A percentile compares a stretch with the other conserved stretches of the same genome.
Evolutionary conservation across 768 basidiomycete genomes (phyloP).

Genomic region (Dioszegia crocea): DNA sequence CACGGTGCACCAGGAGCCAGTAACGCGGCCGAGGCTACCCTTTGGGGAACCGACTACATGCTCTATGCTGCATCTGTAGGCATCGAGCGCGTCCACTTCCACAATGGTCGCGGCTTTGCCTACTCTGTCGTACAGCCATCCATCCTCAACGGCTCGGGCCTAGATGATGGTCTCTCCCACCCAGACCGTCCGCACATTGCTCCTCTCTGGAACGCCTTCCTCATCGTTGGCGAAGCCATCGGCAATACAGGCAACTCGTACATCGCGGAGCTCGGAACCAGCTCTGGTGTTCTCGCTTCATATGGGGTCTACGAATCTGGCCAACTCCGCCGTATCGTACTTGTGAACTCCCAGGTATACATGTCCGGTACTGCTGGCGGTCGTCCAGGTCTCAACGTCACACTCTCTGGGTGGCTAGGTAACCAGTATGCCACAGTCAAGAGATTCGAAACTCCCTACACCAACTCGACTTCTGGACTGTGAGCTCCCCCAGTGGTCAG

Average conservation of each 20-base stretch:
- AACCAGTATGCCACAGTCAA: conserved; percentile 10
- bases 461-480: conserved; percentile 12
- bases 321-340: conserved; percentile 11
- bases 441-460: conserved; percentile 9
- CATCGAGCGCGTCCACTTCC: conserved; percentile 21
- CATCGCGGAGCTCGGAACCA: conserved; percentile 16
- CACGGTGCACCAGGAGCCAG: conserved; percentile 19
- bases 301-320: conserved; percentile 18
- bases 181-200: conserved; percentile 18
- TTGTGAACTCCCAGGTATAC: conserved; percentile 16
- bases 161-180: conserved; percentile 14
- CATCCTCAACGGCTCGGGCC: conserved; percentile 4
- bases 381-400: background rate
- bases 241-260: conserved; percentile 15
- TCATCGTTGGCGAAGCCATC: conserved; percentile 25
- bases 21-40: conserved; percentile 26
- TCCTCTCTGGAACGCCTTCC: conserved; percentile 20
- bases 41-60: conserved; percentile 25
- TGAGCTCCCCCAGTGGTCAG: background rate
- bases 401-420: background rate
- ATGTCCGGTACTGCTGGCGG: background rate
- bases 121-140: conserved; percentile 21
- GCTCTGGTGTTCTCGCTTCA: conserved; percentile 2
- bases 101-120: conserved; percentile 21
- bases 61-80: conserved; percentile 22